Percentiles rank a stretch among this genome's conserved stretches.
phyloP scores from a whole-genome alignment of 805 yeast species.

The Ogataea trehalophila region DNA sequence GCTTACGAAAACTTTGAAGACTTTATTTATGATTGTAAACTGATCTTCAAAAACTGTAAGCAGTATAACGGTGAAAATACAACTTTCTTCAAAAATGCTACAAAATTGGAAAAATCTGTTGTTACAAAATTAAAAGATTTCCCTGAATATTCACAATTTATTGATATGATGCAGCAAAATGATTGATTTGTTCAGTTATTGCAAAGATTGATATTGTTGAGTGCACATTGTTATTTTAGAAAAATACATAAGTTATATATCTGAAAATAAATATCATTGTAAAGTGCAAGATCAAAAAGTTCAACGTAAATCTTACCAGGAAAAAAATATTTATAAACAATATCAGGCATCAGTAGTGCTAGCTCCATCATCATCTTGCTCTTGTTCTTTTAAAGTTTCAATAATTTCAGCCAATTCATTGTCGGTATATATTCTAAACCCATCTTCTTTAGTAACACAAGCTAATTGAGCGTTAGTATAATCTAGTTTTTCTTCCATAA shows the following conservation, averaged over 20 bases:
- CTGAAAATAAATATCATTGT: no score
- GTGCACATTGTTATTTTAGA: no score
- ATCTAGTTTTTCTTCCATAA: conserved; percentile 98
- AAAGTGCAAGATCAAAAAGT: neutral
- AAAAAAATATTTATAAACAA: neutral
- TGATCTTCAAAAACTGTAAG: conserved; percentile 88
- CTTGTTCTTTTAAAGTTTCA: conserved; percentile 67
- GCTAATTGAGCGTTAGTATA: conserved; percentile 94
- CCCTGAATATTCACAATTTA: conserved; percentile 84
- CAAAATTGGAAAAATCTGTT: conserved; percentile 86
- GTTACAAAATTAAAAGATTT: conserved; percentile 77
- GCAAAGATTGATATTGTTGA: no score
- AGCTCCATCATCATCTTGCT: conserved; percentile 37
- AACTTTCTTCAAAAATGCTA: conserved; percentile 93
- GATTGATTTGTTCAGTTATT: no score
- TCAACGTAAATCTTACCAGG: neutral
- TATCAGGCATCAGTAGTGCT: neutral
- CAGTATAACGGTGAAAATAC: conserved; percentile 91
- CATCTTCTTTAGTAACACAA: conserved; percentile 78
- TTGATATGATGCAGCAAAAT: conserved; percentile 42
- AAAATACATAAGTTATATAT: no score
- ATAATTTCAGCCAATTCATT: conserved; percentile 80
- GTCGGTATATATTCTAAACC: conserved; percentile 81
- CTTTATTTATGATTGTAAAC: conserved; percentile 80
- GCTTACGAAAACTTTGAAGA: conserved; percentile 88